These are phyloP conservation scores for Nakazawaea wyomingensis DNA, from an alignment of 805 yeast species.

Conservation along the genomic window DNA sequence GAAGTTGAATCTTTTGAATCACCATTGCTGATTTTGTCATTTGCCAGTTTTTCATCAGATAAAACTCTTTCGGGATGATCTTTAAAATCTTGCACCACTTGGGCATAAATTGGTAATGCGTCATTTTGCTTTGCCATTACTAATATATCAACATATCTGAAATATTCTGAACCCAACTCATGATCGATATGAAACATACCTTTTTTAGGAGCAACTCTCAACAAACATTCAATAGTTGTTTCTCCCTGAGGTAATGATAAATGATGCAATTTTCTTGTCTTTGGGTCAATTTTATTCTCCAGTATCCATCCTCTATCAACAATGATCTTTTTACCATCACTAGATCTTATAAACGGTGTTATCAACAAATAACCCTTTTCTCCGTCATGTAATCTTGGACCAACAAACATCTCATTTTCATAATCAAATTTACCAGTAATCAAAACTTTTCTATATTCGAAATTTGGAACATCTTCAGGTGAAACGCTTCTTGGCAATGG, in stretches of 20 bases:
- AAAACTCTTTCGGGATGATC: conserved; percentile 52
- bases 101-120: conserved; percentile 69
- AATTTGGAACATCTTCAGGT: conserved; percentile 61
- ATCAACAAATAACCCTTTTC: conserved; percentile 70
- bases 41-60: not conserved
- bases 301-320: conserved; percentile 91
- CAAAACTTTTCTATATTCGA: conserved; percentile 78
- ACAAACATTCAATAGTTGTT: conserved; percentile 66
- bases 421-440: conserved; percentile 77
- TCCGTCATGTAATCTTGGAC: conserved; percentile 77
- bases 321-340: conserved; percentile 71
- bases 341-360: conserved; percentile 74
- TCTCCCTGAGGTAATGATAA: conserved; percentile 69
- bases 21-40: not conserved
- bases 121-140: conserved; percentile 72
- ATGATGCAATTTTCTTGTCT: conserved; percentile 52
- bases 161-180: conserved; percentile 60
- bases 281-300: conserved; percentile 58
- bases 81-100: conserved; percentile 60
- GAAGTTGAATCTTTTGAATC: not conserved
- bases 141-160: conserved; percentile 74
- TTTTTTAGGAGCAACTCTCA: conserved; percentile 62
- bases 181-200: conserved; percentile 65
- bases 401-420: conserved; percentile 83
- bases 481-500: conserved; percentile 65